Percentiles rank a stretch among this genome's conserved stretches.
Conservation (phyloP, 225 moss, liverwort and hornwort genomes). For the Pseudoscleropodium purum region DNA sequence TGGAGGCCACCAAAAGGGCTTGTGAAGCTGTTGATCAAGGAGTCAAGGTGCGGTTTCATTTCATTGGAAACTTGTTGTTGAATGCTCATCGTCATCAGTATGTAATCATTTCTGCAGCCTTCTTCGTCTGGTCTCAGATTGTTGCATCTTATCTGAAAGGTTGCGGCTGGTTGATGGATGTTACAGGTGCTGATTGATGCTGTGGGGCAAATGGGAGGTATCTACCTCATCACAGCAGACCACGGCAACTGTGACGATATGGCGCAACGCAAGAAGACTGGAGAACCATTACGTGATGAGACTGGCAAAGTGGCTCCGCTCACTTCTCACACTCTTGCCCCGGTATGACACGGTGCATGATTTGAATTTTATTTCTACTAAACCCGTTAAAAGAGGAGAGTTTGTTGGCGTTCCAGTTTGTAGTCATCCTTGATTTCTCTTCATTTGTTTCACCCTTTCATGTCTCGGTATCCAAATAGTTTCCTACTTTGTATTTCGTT, state of each 20-base stretch:
- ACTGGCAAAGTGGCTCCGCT: constrained; percentile 61
- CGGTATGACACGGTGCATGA: constrained; percentile 22
- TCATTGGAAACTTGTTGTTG: background rate
- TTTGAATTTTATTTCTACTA: background rate
- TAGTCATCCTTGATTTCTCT: background rate
- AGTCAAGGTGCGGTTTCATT: constrained; percentile 49
- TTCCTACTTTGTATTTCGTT: background rate
- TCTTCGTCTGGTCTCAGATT: background rate
- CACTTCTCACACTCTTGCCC: constrained; percentile 81
- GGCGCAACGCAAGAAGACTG: constrained; percentile 83
- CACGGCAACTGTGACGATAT: constrained; percentile 89
- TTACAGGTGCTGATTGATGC: constrained; percentile 60
- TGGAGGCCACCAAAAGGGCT: constrained; percentile 64
- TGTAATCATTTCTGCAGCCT: no score
- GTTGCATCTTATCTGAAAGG: background rate
- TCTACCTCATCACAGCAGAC: constrained; percentile 75
- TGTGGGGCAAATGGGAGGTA: constrained; percentile 53
- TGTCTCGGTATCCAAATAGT: background rate
- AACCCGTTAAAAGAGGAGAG: background rate
- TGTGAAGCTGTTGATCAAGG: constrained; percentile 81
- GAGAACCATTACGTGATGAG: constrained; percentile 49
- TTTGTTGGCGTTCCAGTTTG: background rate
- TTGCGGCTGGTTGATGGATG: background rate
- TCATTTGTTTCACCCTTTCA: background rate
- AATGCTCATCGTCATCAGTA: background rate